Evolutionary conservation across 2,329 filamentous ascomycete genomes (phyloP).

Genomic region (Fusarium bactridioides): DNA sequence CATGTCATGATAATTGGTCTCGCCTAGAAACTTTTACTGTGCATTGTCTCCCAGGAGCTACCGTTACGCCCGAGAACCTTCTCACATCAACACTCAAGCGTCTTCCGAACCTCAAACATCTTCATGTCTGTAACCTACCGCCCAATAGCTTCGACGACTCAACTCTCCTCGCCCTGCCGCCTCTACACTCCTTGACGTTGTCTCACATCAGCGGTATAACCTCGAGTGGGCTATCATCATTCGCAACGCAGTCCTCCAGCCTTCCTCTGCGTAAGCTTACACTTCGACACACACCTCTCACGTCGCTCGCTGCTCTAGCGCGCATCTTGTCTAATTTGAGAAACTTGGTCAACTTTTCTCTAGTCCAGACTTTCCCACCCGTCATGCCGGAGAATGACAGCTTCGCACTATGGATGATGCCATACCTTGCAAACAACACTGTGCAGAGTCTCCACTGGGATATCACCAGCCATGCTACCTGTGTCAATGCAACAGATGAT

Average conservation of each 20-base stretch:
- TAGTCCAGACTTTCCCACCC: conserved; percentile 64
- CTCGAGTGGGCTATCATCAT: conserved; percentile 62
- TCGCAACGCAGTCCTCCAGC: conserved; percentile 60
- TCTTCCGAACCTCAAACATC: conserved; percentile 63
- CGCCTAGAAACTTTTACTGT: conserved; percentile 65
- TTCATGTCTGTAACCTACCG: conserved; percentile 67
- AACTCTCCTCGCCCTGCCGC: conserved; percentile 62
- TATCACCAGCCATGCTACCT: conserved; percentile 59
- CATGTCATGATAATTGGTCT: conserved; percentile 63
- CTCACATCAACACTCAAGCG: conserved; percentile 58
- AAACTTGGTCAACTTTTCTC: conserved; percentile 57
- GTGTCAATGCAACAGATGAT: conserved; percentile 61
- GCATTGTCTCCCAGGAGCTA: conserved; percentile 65
- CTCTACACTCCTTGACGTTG: conserved; percentile 63
- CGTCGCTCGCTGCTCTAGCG: conserved; percentile 64
- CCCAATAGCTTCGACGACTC: conserved; percentile 64
- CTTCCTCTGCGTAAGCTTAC: conserved; percentile 58
- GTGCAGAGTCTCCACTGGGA: conserved; percentile 70
- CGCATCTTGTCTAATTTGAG: conserved; percentile 66
- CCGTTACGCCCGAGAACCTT: conserved; percentile 60
- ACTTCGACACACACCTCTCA: conserved; percentile 64
- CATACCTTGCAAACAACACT: conserved; percentile 66
- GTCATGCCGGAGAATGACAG: conserved; percentile 63
- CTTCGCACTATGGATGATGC: conserved; percentile 67
- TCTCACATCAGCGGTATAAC: conserved; percentile 65